Base-by-base conservation (phyloP, 176 grass and related monocot species). In the Zoysia japonica region DNA sequence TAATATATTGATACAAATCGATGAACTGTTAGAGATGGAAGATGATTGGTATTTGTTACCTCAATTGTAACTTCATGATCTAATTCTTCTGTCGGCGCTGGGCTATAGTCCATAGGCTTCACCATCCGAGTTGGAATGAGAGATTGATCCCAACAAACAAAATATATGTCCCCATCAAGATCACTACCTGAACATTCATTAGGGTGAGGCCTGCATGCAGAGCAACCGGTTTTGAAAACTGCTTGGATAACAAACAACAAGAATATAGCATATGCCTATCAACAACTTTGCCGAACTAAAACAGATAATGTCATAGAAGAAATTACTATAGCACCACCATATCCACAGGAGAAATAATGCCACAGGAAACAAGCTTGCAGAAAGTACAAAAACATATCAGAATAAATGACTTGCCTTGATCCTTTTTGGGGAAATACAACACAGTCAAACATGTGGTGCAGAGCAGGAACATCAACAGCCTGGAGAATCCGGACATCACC, bases 101-200 rank as follows among this genome's bases (percentile, higher is more conserved):
- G 78, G 85, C 77, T 81, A 76, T 98, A 98, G 70, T 98, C 90
- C 92, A 94, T 94, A 52, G 95, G 92, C 10, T 39, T 19, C 59
- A 71, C 80, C 48, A 76, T 55, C 9, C 81, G 77, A 79, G 75
- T 43, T 75, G 95, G 92, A 65, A 98, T 86, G 44, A 98, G 92
- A 81, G 56, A 2, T 41, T 15, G 39, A 68, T 98, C 95, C 95
- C 95, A 98, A 78, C 80, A 83, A 52, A 92, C 95, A 70, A 94
- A 98, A 82, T 94, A 98, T 83, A 98, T 87, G 75, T 94, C 95
- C 13, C 92, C 95, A 41, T 98, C 95, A 60, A 98, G 89, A 85
- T 98, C 95, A 84, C 95, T 98, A 70, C 95, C 95, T 38, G 95
- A 98, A 87, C 92, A 94, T 62, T 98, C 95, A 72, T 98, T 94